Conservation (phyloP, 2,329 filamentous ascomycete species). For the Fusarium praegraminearum region DNA sequence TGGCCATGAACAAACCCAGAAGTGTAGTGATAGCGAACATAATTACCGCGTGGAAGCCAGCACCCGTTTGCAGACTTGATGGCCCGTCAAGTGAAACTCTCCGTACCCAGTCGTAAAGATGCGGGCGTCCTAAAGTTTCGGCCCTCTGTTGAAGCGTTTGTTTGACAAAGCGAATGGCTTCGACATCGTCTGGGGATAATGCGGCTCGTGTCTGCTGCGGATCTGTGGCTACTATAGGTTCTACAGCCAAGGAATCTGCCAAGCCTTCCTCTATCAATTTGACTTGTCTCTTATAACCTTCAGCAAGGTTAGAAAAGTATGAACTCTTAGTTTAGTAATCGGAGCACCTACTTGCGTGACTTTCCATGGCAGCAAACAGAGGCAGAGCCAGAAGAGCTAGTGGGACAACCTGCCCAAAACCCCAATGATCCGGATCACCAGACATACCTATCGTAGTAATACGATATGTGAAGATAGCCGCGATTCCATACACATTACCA, state of each 20-base stretch:
- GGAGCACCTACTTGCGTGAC: neutral
- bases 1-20: neutral
- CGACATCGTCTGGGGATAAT: neutral
- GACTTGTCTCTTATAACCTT: neutral
- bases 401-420: neutral
- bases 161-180: rapidly evolving
- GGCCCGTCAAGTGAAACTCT: neutral
- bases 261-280: neutral
- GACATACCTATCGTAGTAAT: neutral
- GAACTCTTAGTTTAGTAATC: rapidly evolving
- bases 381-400: neutral
- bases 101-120: neutral
- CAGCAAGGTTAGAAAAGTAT: rapidly evolving
- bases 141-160: neutral
- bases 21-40: neutral
- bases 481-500: neutral
- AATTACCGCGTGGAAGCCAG: neutral
- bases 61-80: neutral
- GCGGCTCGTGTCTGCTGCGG: neutral
- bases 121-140: rapidly evolving
- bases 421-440: neutral
- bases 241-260: too few relatives aligned
- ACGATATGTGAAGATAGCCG: rapidly evolving
- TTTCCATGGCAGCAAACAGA: neutral
- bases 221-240: neutral